Evolutionary conservation across 2,329 filamentous ascomycete genomes (phyloP), one percentile per base, ranked within the genome.

Genomic region (Stemphylium beticola): DNA sequence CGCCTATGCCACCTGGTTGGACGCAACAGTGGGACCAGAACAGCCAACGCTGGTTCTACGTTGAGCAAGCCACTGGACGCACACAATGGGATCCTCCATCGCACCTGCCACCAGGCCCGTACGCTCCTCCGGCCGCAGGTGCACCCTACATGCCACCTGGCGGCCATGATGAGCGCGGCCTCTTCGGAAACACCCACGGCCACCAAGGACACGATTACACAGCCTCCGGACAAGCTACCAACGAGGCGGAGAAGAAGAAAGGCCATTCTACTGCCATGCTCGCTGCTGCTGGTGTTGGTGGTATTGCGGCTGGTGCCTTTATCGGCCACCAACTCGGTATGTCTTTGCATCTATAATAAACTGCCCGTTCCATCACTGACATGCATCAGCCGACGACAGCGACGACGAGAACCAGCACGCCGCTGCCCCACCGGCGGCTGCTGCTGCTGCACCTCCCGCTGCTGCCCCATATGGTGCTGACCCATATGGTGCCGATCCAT

Each of bases 81-180:
- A 82, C 84, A 0, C 86, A 89, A 72, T 89, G 87, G 87, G 85
- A 88, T 58, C 78, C 81, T 14, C 85, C 87, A 2, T 74, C 75
- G 11, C 58, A 65, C 43, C 39, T 69, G 11, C 69, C 69, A n/a
- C 68, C 67, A 22, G 71, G 69, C 4, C 66, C 67, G 1, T 74
- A 74, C 43, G 70, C 68, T 32, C 67, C 69, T 12, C 72, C 69
- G 15, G 68, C 68, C 10, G 61, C 67, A 22, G 65, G 67, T 24
- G 66, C 65, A 29, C 63, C 68, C 31, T 64, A 66, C 42, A 40
- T 54, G 18, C 53, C 64, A 4, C 62, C 59, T 9, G 62, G 61
- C 51, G 62, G 55, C 17, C 66, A 67, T 34, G 65, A 70, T 38
- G 67, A 69, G 56, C 63, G 67, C n/a, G 67, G 51, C 36, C 61